Base-by-base conservation (phyloP, 75 land plant species). In the Ceratopteris richardii region DNA sequence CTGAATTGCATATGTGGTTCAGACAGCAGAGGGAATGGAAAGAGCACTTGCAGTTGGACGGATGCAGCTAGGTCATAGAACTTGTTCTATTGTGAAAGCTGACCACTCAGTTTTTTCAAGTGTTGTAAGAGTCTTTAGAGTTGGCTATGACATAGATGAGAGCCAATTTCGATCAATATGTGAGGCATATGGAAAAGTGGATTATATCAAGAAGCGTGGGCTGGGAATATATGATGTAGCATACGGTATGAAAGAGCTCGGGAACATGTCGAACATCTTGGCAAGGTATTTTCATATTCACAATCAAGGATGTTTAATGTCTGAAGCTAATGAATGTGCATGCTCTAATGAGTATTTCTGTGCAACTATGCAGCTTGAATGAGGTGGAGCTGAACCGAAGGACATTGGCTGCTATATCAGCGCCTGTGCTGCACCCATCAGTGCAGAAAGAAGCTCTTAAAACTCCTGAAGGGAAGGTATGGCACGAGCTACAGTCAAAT, bases 11-110 rank as follows among this genome's bases (percentile, higher is more conserved):
- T n/a, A n/a, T n/a, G 51, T 21, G 20, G 9, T 33, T 4, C 54
- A 52, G 54, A 52, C 54, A 26, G 54, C 24, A 26, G 54, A 52
- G 24, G 54, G 28, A 24, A 52, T 52, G 54, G 28, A 52, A 7
- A 52, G 23, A 24, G 54, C 54, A 23, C 14, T 52, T 2, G 23
- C 28, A 24, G 2, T 24, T 14, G 28, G 54, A 24, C 3, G 25
- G 29, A 1, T 52, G 5, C 28, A 26, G 16, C 54, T 52, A 4
- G 54, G 23, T 4, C 6, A 28, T 12, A 52, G 25, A 14, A 23
- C 16, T 2, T 52, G 13, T 52, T 23, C 24, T 26, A 52, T 52
- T 24, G 25, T 14, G 7, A 52, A 28, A 14, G 1, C 28, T 24
- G 54, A 52, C 29, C 24, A 23, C 2, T 23, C 54, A 23, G 23